Evolutionary conservation across 495 filamentous ascomycete species (phyloP).

Genomic region (Hypoxylon trugodes): DNA sequence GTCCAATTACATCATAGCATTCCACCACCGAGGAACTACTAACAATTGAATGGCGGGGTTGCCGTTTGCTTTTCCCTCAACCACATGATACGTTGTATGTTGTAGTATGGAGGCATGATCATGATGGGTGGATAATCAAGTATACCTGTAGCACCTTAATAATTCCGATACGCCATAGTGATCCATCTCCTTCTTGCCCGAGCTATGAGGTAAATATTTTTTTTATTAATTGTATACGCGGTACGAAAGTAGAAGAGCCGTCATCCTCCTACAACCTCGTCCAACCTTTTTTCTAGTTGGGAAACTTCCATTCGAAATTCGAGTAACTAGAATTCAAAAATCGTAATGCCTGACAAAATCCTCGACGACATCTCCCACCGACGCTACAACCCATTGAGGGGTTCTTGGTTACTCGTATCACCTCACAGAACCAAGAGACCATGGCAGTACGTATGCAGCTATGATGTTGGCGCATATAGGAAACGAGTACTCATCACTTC

Average conservation of each 20-base stretch:
- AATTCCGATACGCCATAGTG: conserved; percentile 8
- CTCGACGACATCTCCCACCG: conserved; percentile 97
- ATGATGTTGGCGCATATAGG: background rate
- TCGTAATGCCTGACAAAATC: conserved; percentile 66
- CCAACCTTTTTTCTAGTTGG: background rate
- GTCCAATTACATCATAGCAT: conserved; percentile 39
- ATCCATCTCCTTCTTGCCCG: conserved; percentile 2
- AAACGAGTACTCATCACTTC: conserved; percentile 15
- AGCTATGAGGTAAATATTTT: conserved; percentile 12
- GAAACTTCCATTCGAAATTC: background rate
- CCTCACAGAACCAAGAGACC: conserved; percentile 95
- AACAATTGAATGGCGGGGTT: too few relatives aligned
- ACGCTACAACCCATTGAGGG: conserved; percentile 89
- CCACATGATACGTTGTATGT: conserved; percentile 19
- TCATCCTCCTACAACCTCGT: background rate
- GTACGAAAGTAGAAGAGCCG: too few relatives aligned
- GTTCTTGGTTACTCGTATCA: conserved; percentile 91
- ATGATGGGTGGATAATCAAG: conserved; percentile 14
- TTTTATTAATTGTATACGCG: too few relatives aligned
- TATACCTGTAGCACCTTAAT: background rate
- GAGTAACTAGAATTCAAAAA: too few relatives aligned
- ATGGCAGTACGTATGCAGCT: conserved; percentile 82
- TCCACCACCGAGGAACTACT: conserved; percentile 1
- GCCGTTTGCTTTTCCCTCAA: conserved; percentile 15
- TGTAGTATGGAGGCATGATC: background rate